Evolutionary conservation across 2,329 filamentous ascomycete genomes (phyloP).

Genomic region (Cladosporium sp.): DNA sequence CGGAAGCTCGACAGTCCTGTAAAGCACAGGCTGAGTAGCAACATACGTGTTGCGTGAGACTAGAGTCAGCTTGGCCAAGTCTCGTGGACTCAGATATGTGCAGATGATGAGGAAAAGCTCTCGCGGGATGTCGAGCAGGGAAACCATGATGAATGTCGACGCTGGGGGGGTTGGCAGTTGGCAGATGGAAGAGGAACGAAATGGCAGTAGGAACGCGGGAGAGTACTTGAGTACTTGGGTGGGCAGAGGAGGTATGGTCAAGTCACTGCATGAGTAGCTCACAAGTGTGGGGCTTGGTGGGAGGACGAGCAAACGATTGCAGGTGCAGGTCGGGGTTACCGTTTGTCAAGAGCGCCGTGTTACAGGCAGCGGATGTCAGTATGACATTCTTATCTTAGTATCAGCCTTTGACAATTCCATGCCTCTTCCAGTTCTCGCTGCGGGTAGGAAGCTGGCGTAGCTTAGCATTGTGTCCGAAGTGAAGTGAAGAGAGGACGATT

Average conservation of each 20-base stretch:
- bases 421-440: background rate
- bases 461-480: background rate
- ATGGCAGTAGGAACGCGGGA: background rate
- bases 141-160: background rate
- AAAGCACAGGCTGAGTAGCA: slow-evolving; percentile 26
- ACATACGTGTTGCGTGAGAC: slow-evolving; percentile 26
- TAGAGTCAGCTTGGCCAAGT: slow-evolving; percentile 22
- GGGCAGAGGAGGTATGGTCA: background rate
- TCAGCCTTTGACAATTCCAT: background rate
- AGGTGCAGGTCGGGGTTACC: background rate
- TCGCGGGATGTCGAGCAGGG: slow-evolving; percentile 26
- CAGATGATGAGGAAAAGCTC: slow-evolving; percentile 29
- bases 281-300: background rate
- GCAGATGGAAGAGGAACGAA: background rate
- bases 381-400: background rate
- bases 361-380: background rate
- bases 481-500: background rate
- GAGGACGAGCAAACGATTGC: background rate
- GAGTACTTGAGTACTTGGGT: background rate
- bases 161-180: too few relatives aligned
- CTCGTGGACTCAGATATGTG: slow-evolving; percentile 20
- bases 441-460: background rate
- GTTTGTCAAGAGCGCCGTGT: background rate
- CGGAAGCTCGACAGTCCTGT: slow-evolving; percentile 21
- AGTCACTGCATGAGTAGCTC: background rate